Base-by-base conservation (phyloP, 129 eudicot species). In the Artemisia annua region DNA sequence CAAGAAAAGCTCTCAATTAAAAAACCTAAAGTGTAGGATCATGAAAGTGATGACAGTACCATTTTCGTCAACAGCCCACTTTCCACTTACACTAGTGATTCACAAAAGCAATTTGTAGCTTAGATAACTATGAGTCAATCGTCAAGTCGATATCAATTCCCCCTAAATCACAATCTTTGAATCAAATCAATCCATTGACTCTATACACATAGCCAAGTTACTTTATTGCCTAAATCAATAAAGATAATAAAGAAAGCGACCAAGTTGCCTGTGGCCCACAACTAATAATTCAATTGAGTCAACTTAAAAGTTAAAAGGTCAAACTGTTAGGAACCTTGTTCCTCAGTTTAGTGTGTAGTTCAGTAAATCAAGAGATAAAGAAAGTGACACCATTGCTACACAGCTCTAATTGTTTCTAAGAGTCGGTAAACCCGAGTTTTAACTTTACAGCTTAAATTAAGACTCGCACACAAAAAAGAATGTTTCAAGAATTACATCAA, bases 51-150 rank as follows among this genome's bases (percentile, higher is more conserved):
- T 54, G 67, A 78, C 56, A 28, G 53, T 56, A 18, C 8, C 53
- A 54, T 65, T 57, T 70, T 55, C 71, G 77, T 71, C 77, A 78
- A 78, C 78, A 44, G 6, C 67, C 77, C 82, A 71, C 73, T 43
- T 71, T 71, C 82, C 78, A 71, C 73, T 65, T 13, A 76, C 78
- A 55, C 73, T 28, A 26, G 43, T 71, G 69, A 71, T 46, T 71
- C 73, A 64, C 82, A 78, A 65, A 54, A 30, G 30, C 62, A 24
- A 30, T 18, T 22, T 28, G 26, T 39, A 56, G 63, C 72, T 65
- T 64, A 73, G 82, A 78, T 71, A 70, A 24, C 58, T 61, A 61
- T 19, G 48, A 70, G 11, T 24, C 81, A 60, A 77, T 77, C 76
- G 65, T 61, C 57, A 69, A 62, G 39, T 70, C 71, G 70, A 6